These are phyloP conservation scores for Achaetomium macrosporum DNA, from an alignment of 2,329 filamentous ascomycete genomes.

Conservation along the genomic window DNA sequence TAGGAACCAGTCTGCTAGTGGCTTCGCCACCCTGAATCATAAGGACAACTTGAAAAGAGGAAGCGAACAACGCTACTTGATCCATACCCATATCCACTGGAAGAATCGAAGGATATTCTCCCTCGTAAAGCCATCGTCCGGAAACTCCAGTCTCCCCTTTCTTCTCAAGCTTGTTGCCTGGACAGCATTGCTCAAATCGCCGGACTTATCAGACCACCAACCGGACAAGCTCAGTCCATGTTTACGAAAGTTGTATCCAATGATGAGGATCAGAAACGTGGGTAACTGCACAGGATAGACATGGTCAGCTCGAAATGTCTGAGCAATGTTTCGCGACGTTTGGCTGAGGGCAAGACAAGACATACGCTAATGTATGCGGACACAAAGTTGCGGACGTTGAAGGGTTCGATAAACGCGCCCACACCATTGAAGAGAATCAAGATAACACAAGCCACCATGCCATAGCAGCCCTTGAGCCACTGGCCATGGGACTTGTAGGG, in stretches of 20 bases:
- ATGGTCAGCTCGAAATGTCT: not conserved
- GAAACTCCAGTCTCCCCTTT: constrained; percentile 34
- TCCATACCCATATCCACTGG: constrained; percentile 35
- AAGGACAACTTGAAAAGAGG: not conserved
- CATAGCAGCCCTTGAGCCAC: constrained; percentile 35
- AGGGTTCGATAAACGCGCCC: constrained; percentile 31
- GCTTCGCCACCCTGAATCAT: not conserved
- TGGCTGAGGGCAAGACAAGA: not conserved
- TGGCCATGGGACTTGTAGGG: constrained; percentile 36
- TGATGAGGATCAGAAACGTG: constrained; percentile 33
- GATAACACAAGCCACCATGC: constrained; percentile 30
- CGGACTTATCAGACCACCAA: constrained; percentile 34
- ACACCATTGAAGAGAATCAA: constrained; percentile 34
- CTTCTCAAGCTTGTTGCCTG: constrained; percentile 30
- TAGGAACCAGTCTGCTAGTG: not conserved
- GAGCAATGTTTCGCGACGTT: not conserved
- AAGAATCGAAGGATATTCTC: constrained; percentile 29
- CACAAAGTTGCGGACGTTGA: constrained; percentile 33
- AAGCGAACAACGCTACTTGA: constrained; percentile 24
- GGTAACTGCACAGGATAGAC: constrained; percentile 26
- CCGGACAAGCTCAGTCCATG: constrained; percentile 30
- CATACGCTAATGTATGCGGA: constrained; percentile 36
- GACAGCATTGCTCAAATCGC: constrained; percentile 33
- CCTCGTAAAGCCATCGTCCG: constrained; percentile 30
- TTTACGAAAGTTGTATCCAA: constrained; percentile 34